Conservation (phyloP, 495 filamentous ascomycete species). For the Podospora didyma region DNA sequence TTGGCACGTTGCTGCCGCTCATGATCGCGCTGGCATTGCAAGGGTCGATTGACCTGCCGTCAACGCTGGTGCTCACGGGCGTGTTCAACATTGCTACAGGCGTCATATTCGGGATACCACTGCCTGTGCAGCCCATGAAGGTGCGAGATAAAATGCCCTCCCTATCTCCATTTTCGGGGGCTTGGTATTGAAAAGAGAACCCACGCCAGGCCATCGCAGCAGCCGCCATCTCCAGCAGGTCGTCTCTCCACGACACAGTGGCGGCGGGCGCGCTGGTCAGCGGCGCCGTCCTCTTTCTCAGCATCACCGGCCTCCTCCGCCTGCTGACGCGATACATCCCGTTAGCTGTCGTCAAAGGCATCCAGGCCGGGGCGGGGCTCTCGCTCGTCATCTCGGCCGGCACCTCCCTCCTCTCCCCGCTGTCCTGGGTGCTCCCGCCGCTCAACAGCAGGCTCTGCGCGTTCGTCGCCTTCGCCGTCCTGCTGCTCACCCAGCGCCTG, state of each 20-base stretch:
- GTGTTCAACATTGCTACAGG: constrained; percentile 82
- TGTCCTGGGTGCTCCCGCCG: constrained; percentile 54
- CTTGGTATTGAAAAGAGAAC: no score
- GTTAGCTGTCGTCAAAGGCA: constrained; percentile 83
- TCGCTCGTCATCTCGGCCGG: constrained; percentile 73
- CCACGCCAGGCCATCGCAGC: constrained; percentile 72
- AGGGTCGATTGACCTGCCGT: constrained; percentile 70
- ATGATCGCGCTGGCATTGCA: constrained; percentile 77
- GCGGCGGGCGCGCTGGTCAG: constrained; percentile 77
- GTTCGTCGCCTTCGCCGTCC: constrained; percentile 61
- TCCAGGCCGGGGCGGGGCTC: constrained; percentile 87
- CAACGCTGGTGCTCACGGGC: constrained; percentile 84
- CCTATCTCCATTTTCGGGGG: constrained; percentile 17
- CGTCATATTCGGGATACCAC: constrained; percentile 73
- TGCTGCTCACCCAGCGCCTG: constrained; percentile 57
- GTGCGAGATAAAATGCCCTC: constrained; percentile 21
- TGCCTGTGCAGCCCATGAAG: constrained; percentile 86
- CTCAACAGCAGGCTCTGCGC: constrained; percentile 74
- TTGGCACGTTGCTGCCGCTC: constrained; percentile 86
- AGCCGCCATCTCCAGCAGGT: constrained; percentile 65
- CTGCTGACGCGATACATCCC: constrained; percentile 71
- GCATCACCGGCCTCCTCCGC: constrained; percentile 66
- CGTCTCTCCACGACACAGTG: constrained; percentile 63
- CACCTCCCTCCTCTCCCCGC: constrained; percentile 53
- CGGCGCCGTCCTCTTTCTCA: constrained; percentile 67